These are phyloP conservation scores for Pisolithus tinctorius DNA, from an alignment of 768 basidiomycete genomes.

Conservation along the genomic window DNA sequence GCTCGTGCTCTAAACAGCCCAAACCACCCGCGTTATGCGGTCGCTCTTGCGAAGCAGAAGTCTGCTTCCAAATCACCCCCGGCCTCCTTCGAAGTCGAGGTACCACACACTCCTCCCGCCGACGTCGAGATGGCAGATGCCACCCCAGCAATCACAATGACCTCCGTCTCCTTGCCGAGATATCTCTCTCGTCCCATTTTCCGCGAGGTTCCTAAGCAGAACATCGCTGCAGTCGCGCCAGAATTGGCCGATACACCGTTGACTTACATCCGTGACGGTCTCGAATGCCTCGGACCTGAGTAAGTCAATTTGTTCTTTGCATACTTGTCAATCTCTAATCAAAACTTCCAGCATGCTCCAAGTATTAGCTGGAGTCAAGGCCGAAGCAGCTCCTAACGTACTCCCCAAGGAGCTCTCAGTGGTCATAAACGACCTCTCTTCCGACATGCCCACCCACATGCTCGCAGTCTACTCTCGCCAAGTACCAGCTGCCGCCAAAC, in stretches of 20 bases:
- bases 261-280: constrained; percentile 22
- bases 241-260: constrained; percentile 19
- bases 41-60: constrained; percentile 35
- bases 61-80: constrained; percentile 7
- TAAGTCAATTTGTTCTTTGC: constrained; percentile 4
- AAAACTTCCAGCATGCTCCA: constrained; percentile 21
- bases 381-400: constrained; percentile 9
- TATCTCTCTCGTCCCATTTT: constrained; percentile 17
- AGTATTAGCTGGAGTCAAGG: constrained; percentile 24
- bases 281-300: constrained; percentile 22
- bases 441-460: constrained; percentile 27
- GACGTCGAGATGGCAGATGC: constrained; percentile 5
- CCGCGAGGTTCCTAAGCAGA: constrained; percentile 7
- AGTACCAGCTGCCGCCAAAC: constrained; percentile 16
- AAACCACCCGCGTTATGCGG: constrained; percentile 26
- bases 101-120: constrained; percentile 14
- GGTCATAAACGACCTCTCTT: constrained; percentile 23
- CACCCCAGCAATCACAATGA: constrained; percentile 5
- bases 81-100: constrained; percentile 21
- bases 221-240: constrained; percentile 18
- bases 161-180: constrained; percentile 15
- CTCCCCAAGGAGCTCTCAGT: constrained; percentile 25
- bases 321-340: constrained; percentile 5
- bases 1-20: constrained; percentile 25
- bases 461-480: constrained; percentile 24